Conservation (phyloP, 225 moss, liverwort and hornwort species). For the Lunularia cruciata region DNA sequence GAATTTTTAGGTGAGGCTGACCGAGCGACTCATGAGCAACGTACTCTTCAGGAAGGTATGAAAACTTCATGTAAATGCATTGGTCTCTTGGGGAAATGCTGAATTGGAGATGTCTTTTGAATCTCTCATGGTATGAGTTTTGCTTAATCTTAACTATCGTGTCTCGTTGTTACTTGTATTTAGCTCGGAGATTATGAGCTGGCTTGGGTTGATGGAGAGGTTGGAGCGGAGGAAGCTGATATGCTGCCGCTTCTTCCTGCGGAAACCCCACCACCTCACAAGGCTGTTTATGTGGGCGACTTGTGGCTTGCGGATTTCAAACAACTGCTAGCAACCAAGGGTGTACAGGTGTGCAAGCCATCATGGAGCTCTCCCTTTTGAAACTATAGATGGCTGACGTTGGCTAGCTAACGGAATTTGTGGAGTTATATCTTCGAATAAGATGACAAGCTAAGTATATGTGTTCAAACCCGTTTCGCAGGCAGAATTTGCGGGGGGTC, state of each 20-base stretch:
- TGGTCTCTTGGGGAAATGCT: not conserved
- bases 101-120: too few relatives aligned
- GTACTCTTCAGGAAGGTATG: conserved; percentile 95
- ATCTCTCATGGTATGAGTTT: too few relatives aligned
- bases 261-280: conserved; percentile 80
- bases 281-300: conserved; percentile 95
- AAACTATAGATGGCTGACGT: not conserved
- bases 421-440: not conserved
- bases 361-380: not conserved
- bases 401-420: not conserved
- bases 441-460: not conserved
- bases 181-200: conserved; percentile 98
- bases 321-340: conserved; percentile 91
- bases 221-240: conserved; percentile 83
- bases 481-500: conserved; percentile 96
- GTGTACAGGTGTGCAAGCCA: conserved; percentile 66
- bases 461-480: conserved; percentile 31
- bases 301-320: conserved; percentile 95
- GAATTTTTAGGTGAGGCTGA: conserved; percentile 72
- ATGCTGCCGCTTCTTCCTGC: conserved; percentile 80
- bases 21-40: conserved; percentile 96
- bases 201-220: conserved; percentile 98
- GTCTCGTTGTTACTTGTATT: conserved; percentile 11
- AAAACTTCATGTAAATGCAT: not conserved
- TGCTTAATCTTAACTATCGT: too few relatives aligned